Percentiles rank a stretch among this genome's conserved stretches.
Evolutionary conservation across 495 filamentous ascomycete genomes (phyloP).

Genomic region (Trichoderma virens): DNA sequence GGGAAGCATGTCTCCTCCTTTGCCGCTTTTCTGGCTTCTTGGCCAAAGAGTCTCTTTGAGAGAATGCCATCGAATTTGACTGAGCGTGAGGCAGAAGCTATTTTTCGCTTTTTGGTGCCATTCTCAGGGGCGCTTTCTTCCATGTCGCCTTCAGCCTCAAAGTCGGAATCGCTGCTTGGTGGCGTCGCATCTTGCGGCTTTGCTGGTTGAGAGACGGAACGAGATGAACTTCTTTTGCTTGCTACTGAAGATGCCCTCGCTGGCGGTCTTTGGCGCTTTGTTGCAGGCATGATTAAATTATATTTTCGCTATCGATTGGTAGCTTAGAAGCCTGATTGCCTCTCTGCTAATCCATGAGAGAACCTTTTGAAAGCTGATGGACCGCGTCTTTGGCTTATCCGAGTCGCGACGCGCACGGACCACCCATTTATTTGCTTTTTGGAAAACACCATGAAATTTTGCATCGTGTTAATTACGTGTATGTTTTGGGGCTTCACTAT

Average conservation of each 20-base stretch:
- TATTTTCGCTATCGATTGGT: neutral
- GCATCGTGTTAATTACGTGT: no score
- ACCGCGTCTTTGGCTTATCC: neutral
- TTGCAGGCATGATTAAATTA: neutral
- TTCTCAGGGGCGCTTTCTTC: neutral
- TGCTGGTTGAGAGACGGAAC: neutral
- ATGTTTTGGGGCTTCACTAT: no score
- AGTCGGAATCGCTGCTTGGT: neutral
- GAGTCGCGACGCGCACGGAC: slow-evolving; percentile 1
- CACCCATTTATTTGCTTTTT: neutral
- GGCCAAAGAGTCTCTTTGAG: neutral
- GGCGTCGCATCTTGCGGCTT: neutral
- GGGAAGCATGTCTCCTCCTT: neutral
- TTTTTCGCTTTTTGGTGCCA: neutral
- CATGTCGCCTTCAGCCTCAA: neutral
- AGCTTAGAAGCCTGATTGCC: neutral
- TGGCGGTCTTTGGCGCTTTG: neutral
- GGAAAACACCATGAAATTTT: no score
- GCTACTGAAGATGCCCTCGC: neutral
- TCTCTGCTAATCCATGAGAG: no score
- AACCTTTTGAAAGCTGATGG: no score
- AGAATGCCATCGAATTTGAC: neutral
- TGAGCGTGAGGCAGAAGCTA: neutral
- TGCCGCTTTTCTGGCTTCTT: neutral
- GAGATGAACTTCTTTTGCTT: neutral